Percentiles rank a stretch among this genome's conserved stretches.
Evolutionary conservation across 169 alveolate species (phyloP).

Genomic region (Eimeria maxima): DNA sequence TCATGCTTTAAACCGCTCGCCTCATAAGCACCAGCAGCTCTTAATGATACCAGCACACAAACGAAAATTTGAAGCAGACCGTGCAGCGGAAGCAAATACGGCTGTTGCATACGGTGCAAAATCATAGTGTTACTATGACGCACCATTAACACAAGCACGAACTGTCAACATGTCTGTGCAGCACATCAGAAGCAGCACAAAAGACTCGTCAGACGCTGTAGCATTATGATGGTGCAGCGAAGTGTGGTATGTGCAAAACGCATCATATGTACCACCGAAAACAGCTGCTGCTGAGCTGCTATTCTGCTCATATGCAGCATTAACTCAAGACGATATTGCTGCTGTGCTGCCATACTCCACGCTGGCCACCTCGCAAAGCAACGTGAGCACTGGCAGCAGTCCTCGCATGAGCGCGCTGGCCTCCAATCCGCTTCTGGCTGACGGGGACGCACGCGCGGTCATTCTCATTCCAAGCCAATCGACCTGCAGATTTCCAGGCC

Average conservation of each 20-base stretch:
- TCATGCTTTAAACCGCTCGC: too few species aligned
- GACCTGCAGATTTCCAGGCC: neutral
- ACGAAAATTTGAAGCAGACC: too few species aligned
- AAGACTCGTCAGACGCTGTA: neutral
- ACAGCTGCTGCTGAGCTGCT: neutral
- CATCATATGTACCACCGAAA: neutral
- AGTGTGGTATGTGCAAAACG: neutral
- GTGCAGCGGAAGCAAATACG: too few species aligned
- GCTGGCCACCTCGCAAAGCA: neutral
- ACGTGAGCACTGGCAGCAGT: neutral
- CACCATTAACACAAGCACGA: neutral
- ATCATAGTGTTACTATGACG: neutral
- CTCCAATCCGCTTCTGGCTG: too few species aligned
- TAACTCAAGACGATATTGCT: neutral
- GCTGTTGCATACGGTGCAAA: too few species aligned
- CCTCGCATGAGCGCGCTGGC: neutral
- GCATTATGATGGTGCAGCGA: neutral
- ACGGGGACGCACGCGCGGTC: neutral
- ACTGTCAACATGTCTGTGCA: neutral
- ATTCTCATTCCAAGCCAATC: neutral
- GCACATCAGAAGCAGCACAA: neutral
- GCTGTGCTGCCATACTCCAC: neutral
- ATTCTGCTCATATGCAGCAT: neutral
- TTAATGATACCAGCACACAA: too few species aligned
- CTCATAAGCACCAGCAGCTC: too few species aligned